Evolutionary conservation across 2,329 filamentous ascomycete genomes (phyloP), one percentile per base, ranked within the genome.

Genomic region (Colletotrichum sp.): DNA sequence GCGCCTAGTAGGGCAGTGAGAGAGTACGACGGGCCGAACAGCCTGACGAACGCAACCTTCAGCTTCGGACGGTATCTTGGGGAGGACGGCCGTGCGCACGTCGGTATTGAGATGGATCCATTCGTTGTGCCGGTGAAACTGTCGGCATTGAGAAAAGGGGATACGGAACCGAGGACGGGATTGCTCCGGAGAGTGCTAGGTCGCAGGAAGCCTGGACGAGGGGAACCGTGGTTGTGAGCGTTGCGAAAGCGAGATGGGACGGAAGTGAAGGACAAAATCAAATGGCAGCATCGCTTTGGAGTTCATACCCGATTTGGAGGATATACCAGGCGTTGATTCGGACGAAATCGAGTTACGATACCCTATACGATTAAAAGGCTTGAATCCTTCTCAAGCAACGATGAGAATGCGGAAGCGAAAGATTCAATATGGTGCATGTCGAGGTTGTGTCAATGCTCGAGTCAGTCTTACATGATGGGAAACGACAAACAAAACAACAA

Each of bases 21-120:
- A 0, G 72, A 82, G 16, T 87, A 88, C 34, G 52, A 62, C 8
- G 24, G 59, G 13, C 62, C 66, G 28, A 28, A n/a, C 39, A 13
- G 36, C 44, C 15, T 36, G 13, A 15, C 15, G 21, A 30, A 12
- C 21, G 21, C 59, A 9, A 67, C 82, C 0, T 89, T 88, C 70
- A 88, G 87, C 1, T 92, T 89, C 78, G 90, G 91, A 0, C 83
- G 83, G 0, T 92, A 86, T 70, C 69, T 89, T 2, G 90, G 89
- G 0, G 79, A 78, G 0, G 90, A 92, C 77, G 87, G 88, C 0
- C 68, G 36, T 3, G 80, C 82, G 0, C 88, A 91, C 71, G 75
- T 89, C 1, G 91, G 91, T 0, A 88, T 92, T 59, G 90, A 92
- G 39, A 80, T 85, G 28, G 84, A 87, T 28, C 87, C 87, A 0